Evolutionary conservation across 2,329 filamentous ascomycete species (phyloP), one percentile per base, ranked within the genome.

Genomic region (Chaetoscypha palmicola): DNA sequence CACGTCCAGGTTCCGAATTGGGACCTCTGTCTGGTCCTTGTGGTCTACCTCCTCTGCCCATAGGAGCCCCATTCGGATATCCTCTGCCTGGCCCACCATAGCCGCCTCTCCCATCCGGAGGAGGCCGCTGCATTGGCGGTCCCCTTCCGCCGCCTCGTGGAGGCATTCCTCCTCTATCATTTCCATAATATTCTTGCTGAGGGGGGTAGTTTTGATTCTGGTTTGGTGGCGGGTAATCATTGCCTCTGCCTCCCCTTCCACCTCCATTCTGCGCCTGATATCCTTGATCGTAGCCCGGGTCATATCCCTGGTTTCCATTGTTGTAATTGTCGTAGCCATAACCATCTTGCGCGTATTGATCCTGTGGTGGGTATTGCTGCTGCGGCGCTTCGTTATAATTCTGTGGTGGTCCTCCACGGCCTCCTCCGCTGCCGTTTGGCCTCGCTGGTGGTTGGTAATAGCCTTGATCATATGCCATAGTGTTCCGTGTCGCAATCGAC

Each of bases 311-410:
- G n/a, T n/a, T n/a, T n/a, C n/a, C n/a, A 41, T 53, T 50, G 24
- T 56, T 50, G 41, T 53, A 52, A 31, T 57, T 49, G 28, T 61
- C 53, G 38, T 61, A 56, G 2, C 53, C 56, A 45, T 60, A 60
- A 2, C 50, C 54, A 21, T 58, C 58, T 19, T 60, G 58, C 8
- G 47, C 17, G 38, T 60, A 59, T 31, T 57, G 54, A 31, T 61
- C 56, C 49, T 86, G 86, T 54, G 74, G 72, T 38, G 67, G 72
- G 40, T 72, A 92, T 57, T 83, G 79, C 59, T 59, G 54, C 24
- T 48, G 51, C 17, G 50, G 52, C 17, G 53, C 50, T 39, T 57
- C 54, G 33, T 40, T 34, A 40, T 59, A 58, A 19, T 46, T 50
- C 40, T 58, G 59, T n/a, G 53, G 49, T 22, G 58, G 56, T 2